Evolutionary conservation across 495 filamentous ascomycete genomes (phyloP).

Genomic region (Trypethelium eluteriae): DNA sequence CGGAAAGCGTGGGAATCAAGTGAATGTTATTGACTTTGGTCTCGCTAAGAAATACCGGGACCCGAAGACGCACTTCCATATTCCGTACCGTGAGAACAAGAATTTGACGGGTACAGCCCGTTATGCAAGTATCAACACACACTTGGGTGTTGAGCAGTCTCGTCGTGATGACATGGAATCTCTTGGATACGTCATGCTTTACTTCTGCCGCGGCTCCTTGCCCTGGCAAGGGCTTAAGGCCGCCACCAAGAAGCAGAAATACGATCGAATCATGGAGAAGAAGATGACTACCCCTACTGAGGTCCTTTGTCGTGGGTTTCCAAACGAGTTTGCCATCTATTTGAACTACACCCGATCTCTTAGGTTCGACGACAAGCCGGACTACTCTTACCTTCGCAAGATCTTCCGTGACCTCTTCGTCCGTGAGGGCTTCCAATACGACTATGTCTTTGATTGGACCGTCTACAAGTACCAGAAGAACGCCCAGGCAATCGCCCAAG

Average conservation of each 20-base stretch:
- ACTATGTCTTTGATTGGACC: conserved; percentile 99
- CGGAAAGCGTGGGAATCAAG: conserved; percentile 98
- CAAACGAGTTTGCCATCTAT: conserved; percentile 99
- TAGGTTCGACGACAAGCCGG: conserved; percentile 98
- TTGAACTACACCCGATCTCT: conserved; percentile 98
- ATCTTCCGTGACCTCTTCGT: conserved; percentile 99
- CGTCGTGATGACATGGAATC: conserved; percentile 99
- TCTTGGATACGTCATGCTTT: conserved; percentile 98
- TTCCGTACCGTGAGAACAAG: conserved; percentile 99
- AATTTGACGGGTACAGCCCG: conserved; percentile 98
- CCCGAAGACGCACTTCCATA: conserved; percentile 99
- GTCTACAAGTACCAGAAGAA: conserved; percentile 99
- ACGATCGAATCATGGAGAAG: conserved; percentile 99
- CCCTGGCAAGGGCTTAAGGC: conserved; percentile 99
- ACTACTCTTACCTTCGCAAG: conserved; percentile 99
- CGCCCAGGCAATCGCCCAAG: conserved; percentile 78
- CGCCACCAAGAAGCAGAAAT: conserved; percentile 99
- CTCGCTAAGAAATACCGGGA: conserved; percentile 99
- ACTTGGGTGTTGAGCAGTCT: conserved; percentile 97
- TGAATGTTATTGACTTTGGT: conserved; percentile 99
- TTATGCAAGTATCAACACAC: conserved; percentile 99
- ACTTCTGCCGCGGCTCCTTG: conserved; percentile 98
- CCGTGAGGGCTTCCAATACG: conserved; percentile 98
- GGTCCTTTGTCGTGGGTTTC: conserved; percentile 97
- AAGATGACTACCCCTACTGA: conserved; percentile 99